phyloP scores from a whole-genome alignment of 345 rosid genomes.

The Citrus sp. region DNA sequence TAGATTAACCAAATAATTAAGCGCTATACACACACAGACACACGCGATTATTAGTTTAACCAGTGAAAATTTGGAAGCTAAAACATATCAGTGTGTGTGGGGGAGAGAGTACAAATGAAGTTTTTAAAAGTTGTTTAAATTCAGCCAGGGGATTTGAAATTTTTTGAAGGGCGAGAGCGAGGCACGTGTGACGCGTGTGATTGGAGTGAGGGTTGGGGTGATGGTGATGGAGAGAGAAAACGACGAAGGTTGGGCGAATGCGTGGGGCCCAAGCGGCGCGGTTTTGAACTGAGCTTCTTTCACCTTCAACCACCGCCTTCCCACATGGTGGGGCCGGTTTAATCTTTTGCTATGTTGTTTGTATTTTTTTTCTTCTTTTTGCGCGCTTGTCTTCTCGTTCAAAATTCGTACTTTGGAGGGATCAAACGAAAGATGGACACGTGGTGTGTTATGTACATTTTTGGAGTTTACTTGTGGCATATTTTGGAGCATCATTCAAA shows the following conservation, averaged over 20 bases:
- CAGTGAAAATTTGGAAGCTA: not conserved
- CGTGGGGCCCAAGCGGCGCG: not conserved
- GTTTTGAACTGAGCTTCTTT: not conserved
- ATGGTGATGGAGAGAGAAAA: not conserved
- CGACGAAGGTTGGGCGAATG: constrained; percentile 10
- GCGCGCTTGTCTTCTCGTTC: constrained; percentile 10
- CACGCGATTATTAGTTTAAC: not conserved
- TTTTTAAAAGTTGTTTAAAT: not conserved
- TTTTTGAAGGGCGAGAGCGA: not conserved
- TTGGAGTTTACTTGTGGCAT: not conserved
- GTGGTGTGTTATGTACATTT: not conserved
- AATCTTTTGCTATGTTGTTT: not conserved
- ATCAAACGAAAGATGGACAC: not conserved
- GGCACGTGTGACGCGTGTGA: constrained; percentile 8
- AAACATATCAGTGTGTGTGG: not conserved
- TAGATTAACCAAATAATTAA: too few species aligned
- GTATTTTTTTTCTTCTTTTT: not conserved
- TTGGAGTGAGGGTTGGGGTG: not conserved
- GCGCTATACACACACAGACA: too few species aligned
- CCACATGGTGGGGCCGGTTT: constrained; percentile 20
- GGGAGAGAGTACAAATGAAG: not conserved
- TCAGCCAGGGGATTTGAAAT: not conserved
- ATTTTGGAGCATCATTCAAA: not conserved
- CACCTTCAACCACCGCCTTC: not conserved
- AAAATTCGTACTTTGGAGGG: constrained; percentile 30